Evolutionary conservation across 2,329 filamentous ascomycete genomes (phyloP), one percentile per base, ranked within the genome.

Genomic region (Beauveria bassiana): DNA sequence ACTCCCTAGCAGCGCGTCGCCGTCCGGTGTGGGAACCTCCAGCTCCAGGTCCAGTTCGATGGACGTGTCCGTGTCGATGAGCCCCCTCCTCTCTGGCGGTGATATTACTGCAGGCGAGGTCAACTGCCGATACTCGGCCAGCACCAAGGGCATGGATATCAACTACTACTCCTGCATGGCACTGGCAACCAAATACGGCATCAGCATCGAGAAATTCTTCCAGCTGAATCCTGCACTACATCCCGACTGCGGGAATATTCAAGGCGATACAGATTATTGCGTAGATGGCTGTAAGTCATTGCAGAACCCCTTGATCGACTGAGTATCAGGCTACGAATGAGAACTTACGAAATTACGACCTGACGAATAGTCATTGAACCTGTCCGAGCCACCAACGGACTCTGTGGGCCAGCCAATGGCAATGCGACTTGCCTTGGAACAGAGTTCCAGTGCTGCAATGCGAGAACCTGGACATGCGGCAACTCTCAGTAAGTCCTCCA

Each of bases 251-350:
- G 47, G 51, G 14, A 70, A 66, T 52, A 66, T 73, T 50, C 45
- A 68, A 56, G 66, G 69, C 1, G 55, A 66, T 20, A 70, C 67
- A 0, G 56, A 64, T 14, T 73, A 72, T 55, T 72, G 70, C 59
- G 66, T 73, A 10, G 58, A 61, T 26, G 70, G 71, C 53, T 72
- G 71, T 73, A 64, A 68, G 68, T 65, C 2, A 16, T n/a, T 9
- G 8, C 24, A 31, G 42, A 26, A 20, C 16, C 28, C 47, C 8
- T 47, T 47, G 20, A 10, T 24, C n/a, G 18, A 9, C 45, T 14
- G 38, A 12, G 38, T 40, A 40, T 40, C 38, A 40, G 38, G 38
- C 38, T 40, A 40, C 38, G 38, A 40, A 40, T 40, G 38, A 40
- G 38, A 40, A 40, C 38, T 40, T 14, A 40, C 38, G 38, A 40